phyloP scores from a whole-genome alignment of 2,329 filamentous ascomycete species.

The Fusarium floridanum region DNA sequence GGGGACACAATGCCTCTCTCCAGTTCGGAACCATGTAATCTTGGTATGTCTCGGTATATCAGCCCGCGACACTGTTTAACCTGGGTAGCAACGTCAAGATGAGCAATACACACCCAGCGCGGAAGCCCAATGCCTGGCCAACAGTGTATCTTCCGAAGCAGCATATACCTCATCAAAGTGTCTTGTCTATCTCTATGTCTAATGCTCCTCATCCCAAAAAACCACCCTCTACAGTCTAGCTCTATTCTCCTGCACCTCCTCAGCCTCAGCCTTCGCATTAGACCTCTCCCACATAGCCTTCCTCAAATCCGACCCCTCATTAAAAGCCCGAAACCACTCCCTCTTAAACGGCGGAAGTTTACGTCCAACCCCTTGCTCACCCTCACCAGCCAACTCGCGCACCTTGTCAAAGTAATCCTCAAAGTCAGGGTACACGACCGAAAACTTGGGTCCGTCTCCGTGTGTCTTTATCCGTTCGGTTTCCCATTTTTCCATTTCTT shows the following conservation, averaged over 20 bases:
- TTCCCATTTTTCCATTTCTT: conserved; percentile 70
- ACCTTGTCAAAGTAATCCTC: conserved; percentile 73
- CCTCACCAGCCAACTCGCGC: conserved; percentile 62
- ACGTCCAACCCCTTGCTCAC: conserved; percentile 58
- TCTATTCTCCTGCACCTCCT: neutral
- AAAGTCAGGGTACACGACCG: conserved; percentile 71
- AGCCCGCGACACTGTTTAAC: neutral
- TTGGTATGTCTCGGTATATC: neutral
- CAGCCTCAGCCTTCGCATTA: conserved; percentile 52
- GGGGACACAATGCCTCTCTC: neutral
- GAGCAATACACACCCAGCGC: neutral
- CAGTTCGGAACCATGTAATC: neutral
- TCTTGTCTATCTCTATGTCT: conserved; percentile 9
- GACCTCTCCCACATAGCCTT: conserved; percentile 69
- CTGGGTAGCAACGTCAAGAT: neutral
- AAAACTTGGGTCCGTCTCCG: conserved; percentile 70
- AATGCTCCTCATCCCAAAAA: neutral
- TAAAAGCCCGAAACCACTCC: conserved; percentile 64
- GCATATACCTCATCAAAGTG: neutral
- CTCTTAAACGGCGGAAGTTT: conserved; percentile 58
- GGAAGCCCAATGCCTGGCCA: neutral
- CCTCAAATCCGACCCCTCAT: conserved; percentile 66
- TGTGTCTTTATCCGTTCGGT: conserved; percentile 62
- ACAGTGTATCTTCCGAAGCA: neutral
- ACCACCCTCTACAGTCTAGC: conserved; percentile 12